Evolutionary conservation across 768 basidiomycete genomes (phyloP).

Genomic region (Boletus coccyginus): DNA sequence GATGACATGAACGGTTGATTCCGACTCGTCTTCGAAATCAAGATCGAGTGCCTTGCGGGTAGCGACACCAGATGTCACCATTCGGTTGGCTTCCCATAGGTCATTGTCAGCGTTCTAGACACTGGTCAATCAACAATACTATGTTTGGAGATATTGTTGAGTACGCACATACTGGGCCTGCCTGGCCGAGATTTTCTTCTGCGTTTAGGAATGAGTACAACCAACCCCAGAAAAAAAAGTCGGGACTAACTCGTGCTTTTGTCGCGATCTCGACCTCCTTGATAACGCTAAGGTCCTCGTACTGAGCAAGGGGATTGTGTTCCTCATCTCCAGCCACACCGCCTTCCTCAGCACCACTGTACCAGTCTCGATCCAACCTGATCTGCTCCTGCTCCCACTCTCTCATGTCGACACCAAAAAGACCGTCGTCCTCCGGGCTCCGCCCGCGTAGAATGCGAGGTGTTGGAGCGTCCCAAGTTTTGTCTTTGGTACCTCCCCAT

Average conservation of each 20-base stretch:
- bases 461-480: slow-evolving; percentile 83
- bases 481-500: slow-evolving; percentile 55
- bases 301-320: slow-evolving; percentile 89
- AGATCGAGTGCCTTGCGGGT: slow-evolving; percentile 84
- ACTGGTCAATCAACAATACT: slow-evolving; percentile 17
- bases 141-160: not conserved
- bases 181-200: slow-evolving; percentile 89
- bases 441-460: slow-evolving; percentile 64
- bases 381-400: slow-evolving; percentile 99
- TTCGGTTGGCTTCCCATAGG: slow-evolving; percentile 97
- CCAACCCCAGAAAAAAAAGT: not conserved
- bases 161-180: slow-evolving; percentile 91
- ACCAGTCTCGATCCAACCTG: slow-evolving; percentile 93
- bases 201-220: slow-evolving; percentile 16
- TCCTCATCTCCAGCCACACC: slow-evolving; percentile 86
- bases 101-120: slow-evolving; percentile 94
- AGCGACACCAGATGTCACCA: slow-evolving; percentile 93
- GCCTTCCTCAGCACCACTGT: slow-evolving; percentile 86
- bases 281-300: slow-evolving; percentile 73
- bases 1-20: slow-evolving; percentile 96
- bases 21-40: slow-evolving; percentile 95
- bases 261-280: slow-evolving; percentile 75
- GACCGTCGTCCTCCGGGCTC: slow-evolving; percentile 68
- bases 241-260: slow-evolving; percentile 62
- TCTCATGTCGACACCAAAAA: slow-evolving; percentile 64